phyloP scores from a whole-genome alignment of 768 basidiomycete genomes.

The Leucocoprinus sp. region DNA sequence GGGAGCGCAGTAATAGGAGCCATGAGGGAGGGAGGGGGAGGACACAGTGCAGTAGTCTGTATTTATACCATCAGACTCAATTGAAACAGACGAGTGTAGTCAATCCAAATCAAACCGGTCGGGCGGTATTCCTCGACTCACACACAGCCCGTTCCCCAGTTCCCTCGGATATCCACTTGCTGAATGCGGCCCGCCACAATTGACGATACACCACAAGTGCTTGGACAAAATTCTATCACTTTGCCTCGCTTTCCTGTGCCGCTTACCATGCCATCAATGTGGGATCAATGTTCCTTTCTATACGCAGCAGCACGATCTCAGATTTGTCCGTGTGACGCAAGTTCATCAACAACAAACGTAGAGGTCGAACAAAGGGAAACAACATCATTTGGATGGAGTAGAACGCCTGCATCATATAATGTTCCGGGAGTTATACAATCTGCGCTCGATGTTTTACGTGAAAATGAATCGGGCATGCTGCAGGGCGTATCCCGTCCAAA shows the following conservation, averaged over 20 bases:
- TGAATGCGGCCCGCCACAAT: conserved; percentile 6
- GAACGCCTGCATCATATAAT: too few relatives aligned
- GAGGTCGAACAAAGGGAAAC: too few relatives aligned
- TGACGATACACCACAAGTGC: conserved; percentile 8
- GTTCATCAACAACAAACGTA: too few relatives aligned
- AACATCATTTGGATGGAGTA: too few relatives aligned
- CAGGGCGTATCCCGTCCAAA: background rate
- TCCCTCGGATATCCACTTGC: conserved; percentile 8
- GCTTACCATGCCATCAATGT: background rate
- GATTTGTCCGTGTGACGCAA: too few relatives aligned
- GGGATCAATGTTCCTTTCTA: too few relatives aligned
- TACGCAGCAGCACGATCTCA: too few relatives aligned
- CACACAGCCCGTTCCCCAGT: conserved; percentile 6
- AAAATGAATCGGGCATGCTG: too few relatives aligned
- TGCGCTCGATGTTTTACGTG: too few relatives aligned
- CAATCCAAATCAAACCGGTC: conserved; percentile 13
- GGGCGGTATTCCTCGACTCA: too few relatives aligned
- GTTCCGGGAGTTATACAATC: too few relatives aligned
- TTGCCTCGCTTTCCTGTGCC: conserved; percentile 4
- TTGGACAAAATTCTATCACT: conserved; percentile 9
- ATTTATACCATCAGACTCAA: conserved; percentile 4
- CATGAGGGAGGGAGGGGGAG: conserved; percentile 14
- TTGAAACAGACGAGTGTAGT: conserved; percentile 8
- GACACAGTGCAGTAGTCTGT: conserved; percentile 12
- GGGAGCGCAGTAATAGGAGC: conserved; percentile 32